Conservation (phyloP, 805 yeast species). For the Barnettozyma siamensis region DNA sequence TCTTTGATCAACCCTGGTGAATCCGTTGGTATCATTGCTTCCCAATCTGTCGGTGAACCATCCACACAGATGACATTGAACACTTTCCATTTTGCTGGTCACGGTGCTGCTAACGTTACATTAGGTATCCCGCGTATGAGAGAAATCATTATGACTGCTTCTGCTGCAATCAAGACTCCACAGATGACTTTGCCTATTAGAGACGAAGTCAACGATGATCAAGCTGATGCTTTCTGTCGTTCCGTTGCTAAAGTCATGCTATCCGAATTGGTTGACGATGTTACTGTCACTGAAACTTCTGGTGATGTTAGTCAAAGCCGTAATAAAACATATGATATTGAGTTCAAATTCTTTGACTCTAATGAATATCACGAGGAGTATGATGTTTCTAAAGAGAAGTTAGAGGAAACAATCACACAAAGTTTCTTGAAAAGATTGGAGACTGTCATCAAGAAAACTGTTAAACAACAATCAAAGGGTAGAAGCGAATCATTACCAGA, state of each 20-base stretch:
- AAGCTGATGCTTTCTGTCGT: constrained; percentile 91
- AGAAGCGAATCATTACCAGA: constrained; percentile 47
- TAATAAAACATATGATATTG: constrained; percentile 51
- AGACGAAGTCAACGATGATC: constrained; percentile 72
- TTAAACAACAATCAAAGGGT: constrained; percentile 68
- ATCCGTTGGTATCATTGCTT: constrained; percentile 96
- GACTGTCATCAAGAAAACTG: constrained; percentile 66
- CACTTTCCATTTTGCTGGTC: constrained; percentile 98
- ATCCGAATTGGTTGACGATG: constrained; percentile 83
- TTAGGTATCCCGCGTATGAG: constrained; percentile 99
- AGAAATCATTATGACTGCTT: constrained; percentile 99
- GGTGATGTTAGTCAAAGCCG: constrained; percentile 45
- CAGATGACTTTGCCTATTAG: constrained; percentile 92
- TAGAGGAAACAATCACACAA: constrained; percentile 61
- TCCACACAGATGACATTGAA: constrained; percentile 98
- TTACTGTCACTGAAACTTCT: constrained; percentile 83
- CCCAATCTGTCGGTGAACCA: constrained; percentile 98
- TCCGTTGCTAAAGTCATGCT: constrained; percentile 78
- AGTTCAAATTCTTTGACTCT: constrained; percentile 67
- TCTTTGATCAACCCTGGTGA: constrained; percentile 95
- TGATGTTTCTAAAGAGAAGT: constrained; percentile 74
- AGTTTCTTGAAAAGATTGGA: constrained; percentile 71
- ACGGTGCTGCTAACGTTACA: constrained; percentile 99
- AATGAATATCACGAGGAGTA: constrained; percentile 81
- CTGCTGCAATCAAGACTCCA: constrained; percentile 93